Conservation (phyloP, 106 monocot genomes). For the Dioscorea alata region DNA sequence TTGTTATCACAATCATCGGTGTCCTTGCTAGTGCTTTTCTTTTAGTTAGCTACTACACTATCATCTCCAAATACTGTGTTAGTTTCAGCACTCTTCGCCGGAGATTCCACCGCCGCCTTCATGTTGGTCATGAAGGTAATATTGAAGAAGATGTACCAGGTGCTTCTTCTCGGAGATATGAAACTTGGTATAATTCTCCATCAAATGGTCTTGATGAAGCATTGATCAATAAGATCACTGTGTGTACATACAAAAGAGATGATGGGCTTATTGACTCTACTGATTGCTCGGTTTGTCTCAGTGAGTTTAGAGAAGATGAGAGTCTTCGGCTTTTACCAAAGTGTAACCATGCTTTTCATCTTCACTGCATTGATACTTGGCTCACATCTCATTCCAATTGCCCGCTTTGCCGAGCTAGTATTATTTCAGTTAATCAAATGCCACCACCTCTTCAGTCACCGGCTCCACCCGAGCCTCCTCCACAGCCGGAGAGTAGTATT, state of each 20-base stretch:
- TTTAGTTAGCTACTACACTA: conserved; percentile 67
- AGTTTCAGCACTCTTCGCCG: conserved; percentile 22
- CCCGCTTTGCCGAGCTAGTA: conserved; percentile 69
- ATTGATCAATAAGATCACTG: conserved; percentile 50
- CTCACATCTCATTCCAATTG: conserved; percentile 66
- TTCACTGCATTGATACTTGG: conserved; percentile 80
- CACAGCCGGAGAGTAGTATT: neutral
- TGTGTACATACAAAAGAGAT: conserved; percentile 47
- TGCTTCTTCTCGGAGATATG: conserved; percentile 10
- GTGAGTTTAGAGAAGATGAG: conserved; percentile 70
- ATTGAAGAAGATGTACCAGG: neutral
- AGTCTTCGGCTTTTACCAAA: conserved; percentile 64
- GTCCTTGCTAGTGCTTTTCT: conserved; percentile 72
- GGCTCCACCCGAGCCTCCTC: neutral
- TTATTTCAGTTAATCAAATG: conserved; percentile 6
- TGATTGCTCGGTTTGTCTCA: conserved; percentile 75
- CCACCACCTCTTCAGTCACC: neutral
- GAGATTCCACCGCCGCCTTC: neutral
- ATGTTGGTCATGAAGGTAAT: neutral
- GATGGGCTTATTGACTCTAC: conserved; percentile 46
- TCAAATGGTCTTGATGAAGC: conserved; percentile 57
- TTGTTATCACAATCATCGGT: conserved; percentile 88
- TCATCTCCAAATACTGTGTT: conserved; percentile 68
- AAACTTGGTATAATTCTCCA: conserved; percentile 24
- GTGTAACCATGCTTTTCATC: conserved; percentile 72